Evolutionary conservation across 495 filamentous ascomycete genomes (phyloP).

Genomic region (Penicillium maclennaniae): DNA sequence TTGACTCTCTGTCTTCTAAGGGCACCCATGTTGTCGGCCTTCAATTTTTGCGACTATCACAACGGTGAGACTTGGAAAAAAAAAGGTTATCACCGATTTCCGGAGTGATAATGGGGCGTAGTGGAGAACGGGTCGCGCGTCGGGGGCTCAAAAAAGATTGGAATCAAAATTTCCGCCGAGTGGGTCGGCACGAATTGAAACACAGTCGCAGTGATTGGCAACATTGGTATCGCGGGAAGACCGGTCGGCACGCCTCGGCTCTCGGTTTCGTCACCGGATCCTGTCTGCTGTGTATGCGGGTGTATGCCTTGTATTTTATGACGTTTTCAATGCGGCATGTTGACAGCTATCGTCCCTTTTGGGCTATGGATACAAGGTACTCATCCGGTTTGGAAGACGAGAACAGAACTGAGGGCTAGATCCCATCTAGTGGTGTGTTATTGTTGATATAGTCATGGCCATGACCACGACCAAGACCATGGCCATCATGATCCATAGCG

Average conservation of each 20-base stretch:
- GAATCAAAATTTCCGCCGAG: conserved; percentile 32
- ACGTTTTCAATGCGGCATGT: conserved; percentile 33
- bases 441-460: background rate
- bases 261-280: conserved; percentile 32
- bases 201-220: conserved; percentile 30
- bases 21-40: conserved; percentile 49
- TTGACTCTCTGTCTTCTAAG: conserved; percentile 46
- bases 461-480: background rate
- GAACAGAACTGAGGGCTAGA: background rate
- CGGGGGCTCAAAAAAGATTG: conserved; percentile 8
- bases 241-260: conserved; percentile 58
- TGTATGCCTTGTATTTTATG: conserved; percentile 32
- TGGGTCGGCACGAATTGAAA: conserved; percentile 30
- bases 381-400: background rate
- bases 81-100: conserved; percentile 42
- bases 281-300: background rate
- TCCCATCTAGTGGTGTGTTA: background rate
- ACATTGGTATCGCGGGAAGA: conserved; percentile 45
- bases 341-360: background rate
- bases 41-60: conserved; percentile 5
- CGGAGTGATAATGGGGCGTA: conserved; percentile 34
- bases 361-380: background rate
- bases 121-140: conserved; percentile 30
- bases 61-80: conserved; percentile 16
- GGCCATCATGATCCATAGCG: background rate